These are phyloP conservation scores for Rhodotorula sp. DNA, from an alignment of 1,284 basidiomycete genomes.

Conservation along the genomic window DNA sequence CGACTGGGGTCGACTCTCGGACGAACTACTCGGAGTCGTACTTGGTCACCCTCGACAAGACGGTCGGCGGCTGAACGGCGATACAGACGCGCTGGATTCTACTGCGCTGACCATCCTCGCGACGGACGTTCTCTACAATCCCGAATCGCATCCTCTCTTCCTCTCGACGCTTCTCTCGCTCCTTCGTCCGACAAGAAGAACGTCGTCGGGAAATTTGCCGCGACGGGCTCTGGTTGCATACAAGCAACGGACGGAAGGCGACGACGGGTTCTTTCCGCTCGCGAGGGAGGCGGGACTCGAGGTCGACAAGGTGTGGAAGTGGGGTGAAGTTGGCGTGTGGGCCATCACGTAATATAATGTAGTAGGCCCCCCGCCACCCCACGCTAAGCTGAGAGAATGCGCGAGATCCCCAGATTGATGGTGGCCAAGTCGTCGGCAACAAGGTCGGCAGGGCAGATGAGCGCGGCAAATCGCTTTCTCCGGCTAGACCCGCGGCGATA, in stretches of 20 bases:
- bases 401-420: neutral
- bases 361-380: no score
- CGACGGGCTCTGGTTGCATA: slow-evolving; percentile 39
- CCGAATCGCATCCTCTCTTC: slow-evolving; percentile 33
- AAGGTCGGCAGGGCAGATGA: no score
- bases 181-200: neutral
- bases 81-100: neutral
- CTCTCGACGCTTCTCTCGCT: slow-evolving; percentile 38
- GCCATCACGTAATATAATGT: slow-evolving; percentile 11
- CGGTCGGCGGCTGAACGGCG: neutral
- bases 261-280: slow-evolving; percentile 38
- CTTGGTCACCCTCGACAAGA: neutral
- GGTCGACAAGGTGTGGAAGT: slow-evolving; percentile 25
- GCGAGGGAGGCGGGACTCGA: slow-evolving; percentile 25
- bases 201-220: neutral
- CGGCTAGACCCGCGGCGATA: no score
- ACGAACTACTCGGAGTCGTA: neutral
- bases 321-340: slow-evolving; percentile 41
- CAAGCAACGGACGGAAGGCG: slow-evolving; percentile 40
- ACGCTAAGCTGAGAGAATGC: neutral
- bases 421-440: no score
- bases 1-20: slow-evolving; percentile 21
- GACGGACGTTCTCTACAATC: slow-evolving; percentile 44
- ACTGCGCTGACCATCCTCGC: slow-evolving; percentile 30
- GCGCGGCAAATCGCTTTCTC: no score